Conservation (phyloP, 257 asterid genomes). For the Capsicum baccatum region DNA sequence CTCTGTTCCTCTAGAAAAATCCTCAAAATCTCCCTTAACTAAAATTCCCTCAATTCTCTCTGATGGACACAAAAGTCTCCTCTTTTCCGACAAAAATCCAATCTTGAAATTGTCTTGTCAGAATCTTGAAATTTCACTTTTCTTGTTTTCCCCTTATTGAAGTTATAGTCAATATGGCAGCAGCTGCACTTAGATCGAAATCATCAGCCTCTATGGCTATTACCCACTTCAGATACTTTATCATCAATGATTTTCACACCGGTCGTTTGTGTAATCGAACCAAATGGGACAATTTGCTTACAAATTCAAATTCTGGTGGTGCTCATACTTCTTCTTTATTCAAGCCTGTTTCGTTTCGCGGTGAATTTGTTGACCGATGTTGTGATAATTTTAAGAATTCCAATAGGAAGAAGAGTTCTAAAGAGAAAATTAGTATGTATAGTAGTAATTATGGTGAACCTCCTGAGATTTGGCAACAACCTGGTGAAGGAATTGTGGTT, state of each 20-base stretch:
- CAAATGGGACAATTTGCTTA: slow-evolving; percentile 49
- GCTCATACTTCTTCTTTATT: slow-evolving; percentile 52
- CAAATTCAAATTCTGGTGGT: slow-evolving; percentile 37
- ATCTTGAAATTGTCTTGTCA: not conserved
- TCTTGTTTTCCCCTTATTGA: slow-evolving; percentile 21
- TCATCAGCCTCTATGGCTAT: slow-evolving; percentile 73
- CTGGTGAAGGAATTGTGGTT: slow-evolving; percentile 76
- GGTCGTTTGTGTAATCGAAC: slow-evolving; percentile 58
- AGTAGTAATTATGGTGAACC: slow-evolving; percentile 86
- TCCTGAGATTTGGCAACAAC: slow-evolving; percentile 99
- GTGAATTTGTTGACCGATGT: slow-evolving; percentile 48
- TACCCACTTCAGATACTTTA: slow-evolving; percentile 75
- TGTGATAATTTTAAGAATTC: slow-evolving; percentile 35
- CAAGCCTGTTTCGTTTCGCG: slow-evolving; percentile 56
- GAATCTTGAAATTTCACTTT: not conserved
- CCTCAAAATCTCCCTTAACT: not conserved
- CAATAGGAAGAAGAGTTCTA: slow-evolving; percentile 20
- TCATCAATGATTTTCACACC: slow-evolving; percentile 62
- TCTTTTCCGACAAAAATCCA: slow-evolving; percentile 3
- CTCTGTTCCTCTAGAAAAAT: slow-evolving; percentile 18
- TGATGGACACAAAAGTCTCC: not conserved
- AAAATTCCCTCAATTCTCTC: not conserved
- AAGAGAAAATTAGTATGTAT: slow-evolving; percentile 43
- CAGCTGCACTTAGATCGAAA: slow-evolving; percentile 86
- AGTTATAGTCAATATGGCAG: slow-evolving; percentile 60